Evolutionary conservation across 2,329 filamentous ascomycete genomes (phyloP).

Genomic region (Colletotrichum destructivum): DNA sequence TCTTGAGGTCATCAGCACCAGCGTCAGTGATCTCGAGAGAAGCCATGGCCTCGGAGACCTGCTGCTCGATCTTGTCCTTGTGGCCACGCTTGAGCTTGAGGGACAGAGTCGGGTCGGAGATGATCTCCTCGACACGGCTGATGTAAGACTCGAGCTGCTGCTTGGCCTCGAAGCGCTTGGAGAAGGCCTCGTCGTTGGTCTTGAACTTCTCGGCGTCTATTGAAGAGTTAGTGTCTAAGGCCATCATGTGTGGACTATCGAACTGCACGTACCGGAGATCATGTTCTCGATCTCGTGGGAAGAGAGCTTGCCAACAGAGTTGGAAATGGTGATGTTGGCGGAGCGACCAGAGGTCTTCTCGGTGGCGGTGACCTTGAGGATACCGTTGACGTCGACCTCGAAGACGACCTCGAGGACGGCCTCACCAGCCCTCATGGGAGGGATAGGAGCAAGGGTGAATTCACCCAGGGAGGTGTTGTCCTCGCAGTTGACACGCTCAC

Average conservation of each 20-base stretch:
- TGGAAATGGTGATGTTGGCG: slow-evolving; percentile 99
- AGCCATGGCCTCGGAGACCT: slow-evolving; percentile 96
- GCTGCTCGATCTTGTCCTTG: slow-evolving; percentile 99
- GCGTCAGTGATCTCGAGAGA: slow-evolving; percentile 97
- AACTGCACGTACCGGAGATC: slow-evolving; percentile 78
- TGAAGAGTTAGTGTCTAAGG: slow-evolving; percentile 44
- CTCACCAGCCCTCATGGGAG: slow-evolving; percentile 94
- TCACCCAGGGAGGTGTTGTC: slow-evolving; percentile 98
- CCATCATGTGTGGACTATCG: slow-evolving; percentile 38
- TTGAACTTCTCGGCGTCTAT: slow-evolving; percentile 98
- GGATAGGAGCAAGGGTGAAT: slow-evolving; percentile 92
- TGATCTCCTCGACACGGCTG: slow-evolving; percentile 97
- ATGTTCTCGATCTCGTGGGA: slow-evolving; percentile 96
- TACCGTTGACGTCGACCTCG: slow-evolving; percentile 99
- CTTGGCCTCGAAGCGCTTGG: slow-evolving; percentile 99
- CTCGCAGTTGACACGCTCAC: slow-evolving; percentile 97
- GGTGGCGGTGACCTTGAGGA: slow-evolving; percentile 98
- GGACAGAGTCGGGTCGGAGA: slow-evolving; percentile 95
- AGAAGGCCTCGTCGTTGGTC: slow-evolving; percentile 97
- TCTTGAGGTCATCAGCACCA: slow-evolving; percentile 94
- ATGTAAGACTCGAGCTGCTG: slow-evolving; percentile 99
- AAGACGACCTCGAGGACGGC: slow-evolving; percentile 98
- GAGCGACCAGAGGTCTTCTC: slow-evolving; percentile 98
- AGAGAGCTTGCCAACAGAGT: slow-evolving; percentile 99
- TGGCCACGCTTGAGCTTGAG: slow-evolving; percentile 99